Conservation (phyloP, 2,329 filamentous ascomycete genomes). For the Leptographium galeiforme region DNA sequence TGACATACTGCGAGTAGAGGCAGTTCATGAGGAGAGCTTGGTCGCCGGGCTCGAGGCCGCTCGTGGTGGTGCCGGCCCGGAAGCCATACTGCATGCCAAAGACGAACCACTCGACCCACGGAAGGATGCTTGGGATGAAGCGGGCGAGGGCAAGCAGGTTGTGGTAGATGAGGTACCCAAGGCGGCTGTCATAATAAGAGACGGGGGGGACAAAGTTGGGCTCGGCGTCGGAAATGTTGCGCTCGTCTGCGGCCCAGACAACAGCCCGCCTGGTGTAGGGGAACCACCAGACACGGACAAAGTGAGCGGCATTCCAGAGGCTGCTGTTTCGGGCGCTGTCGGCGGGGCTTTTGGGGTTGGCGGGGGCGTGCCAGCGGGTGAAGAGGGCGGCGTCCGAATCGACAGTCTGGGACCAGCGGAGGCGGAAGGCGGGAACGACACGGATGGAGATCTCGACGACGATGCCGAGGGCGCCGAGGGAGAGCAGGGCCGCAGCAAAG, state of each 20-base stretch:
- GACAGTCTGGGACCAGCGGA: conserved; percentile 75
- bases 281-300: conserved; percentile 94
- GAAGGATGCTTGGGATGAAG: conserved; percentile 64
- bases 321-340: conserved; percentile 50
- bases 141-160: conserved; percentile 73
- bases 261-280: conserved; percentile 82
- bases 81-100: conserved; percentile 98
- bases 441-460: conserved; percentile 80
- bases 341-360: conserved; percentile 40
- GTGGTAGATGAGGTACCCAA: conserved; percentile 87
- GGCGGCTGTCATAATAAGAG: conserved; percentile 66
- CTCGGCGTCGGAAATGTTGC: conserved; percentile 29
- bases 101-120: conserved; percentile 89
- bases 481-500: conserved; percentile 78
- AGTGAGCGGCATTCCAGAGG: conserved; percentile 77
- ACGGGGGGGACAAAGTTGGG: conserved; percentile 38
- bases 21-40: conserved; percentile 89
- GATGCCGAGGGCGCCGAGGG: conserved; percentile 80
- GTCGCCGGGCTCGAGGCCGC: conserved; percentile 66
- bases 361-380: conserved; percentile 47
- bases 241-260: conserved; percentile 78
- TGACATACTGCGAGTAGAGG: conserved; percentile 94
- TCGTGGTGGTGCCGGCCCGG: conserved; percentile 41
- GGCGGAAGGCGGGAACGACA: conserved; percentile 66
- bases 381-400: conserved; percentile 52